phyloP scores from a whole-genome alignment of 2,329 filamentous ascomycete genomes.

The Curvularia sp. region DNA sequence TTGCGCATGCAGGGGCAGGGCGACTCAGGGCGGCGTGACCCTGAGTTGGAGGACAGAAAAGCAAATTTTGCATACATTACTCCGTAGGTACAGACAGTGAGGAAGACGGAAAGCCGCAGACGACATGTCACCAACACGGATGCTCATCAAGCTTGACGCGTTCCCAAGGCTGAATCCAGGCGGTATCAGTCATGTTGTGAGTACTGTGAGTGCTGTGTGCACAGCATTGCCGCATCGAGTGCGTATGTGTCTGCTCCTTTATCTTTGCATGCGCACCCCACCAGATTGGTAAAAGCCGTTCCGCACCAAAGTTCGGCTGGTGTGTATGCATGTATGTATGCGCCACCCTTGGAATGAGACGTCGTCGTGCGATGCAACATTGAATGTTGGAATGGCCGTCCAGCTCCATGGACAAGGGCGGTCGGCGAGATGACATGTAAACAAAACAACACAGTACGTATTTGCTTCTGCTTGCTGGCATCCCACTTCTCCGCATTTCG shows the following conservation, averaged over 20 bases:
- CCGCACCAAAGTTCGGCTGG: background rate
- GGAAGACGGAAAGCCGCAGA: background rate
- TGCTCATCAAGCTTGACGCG: constrained; percentile 19
- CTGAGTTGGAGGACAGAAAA: background rate
- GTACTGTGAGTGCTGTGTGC: constrained; percentile 5
- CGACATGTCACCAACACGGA: constrained; percentile 6
- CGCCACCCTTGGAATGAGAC: background rate
- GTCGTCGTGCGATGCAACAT: constrained; percentile 2
- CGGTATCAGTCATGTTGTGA: constrained; percentile 1
- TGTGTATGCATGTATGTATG: background rate
- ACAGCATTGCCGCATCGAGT: constrained; percentile 17
- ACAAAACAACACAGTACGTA: background rate
- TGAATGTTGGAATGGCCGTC: background rate
- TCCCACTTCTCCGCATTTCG: constrained; percentile 49
- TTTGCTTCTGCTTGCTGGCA: constrained; percentile 22
- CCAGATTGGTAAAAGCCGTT: background rate
- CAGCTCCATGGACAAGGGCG: background rate
- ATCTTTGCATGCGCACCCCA: constrained; percentile 11
- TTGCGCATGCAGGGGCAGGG: constrained; percentile 16
- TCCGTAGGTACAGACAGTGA: background rate
- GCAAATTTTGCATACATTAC: constrained; percentile 5
- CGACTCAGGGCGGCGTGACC: constrained; percentile 7
- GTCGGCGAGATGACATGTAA: constrained; percentile 7
- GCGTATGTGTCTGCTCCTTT: constrained; percentile 16
- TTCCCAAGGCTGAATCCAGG: constrained; percentile 14